Conservation (phyloP, 768 basidiomycete species). For the Coprinopsis sp. region DNA sequence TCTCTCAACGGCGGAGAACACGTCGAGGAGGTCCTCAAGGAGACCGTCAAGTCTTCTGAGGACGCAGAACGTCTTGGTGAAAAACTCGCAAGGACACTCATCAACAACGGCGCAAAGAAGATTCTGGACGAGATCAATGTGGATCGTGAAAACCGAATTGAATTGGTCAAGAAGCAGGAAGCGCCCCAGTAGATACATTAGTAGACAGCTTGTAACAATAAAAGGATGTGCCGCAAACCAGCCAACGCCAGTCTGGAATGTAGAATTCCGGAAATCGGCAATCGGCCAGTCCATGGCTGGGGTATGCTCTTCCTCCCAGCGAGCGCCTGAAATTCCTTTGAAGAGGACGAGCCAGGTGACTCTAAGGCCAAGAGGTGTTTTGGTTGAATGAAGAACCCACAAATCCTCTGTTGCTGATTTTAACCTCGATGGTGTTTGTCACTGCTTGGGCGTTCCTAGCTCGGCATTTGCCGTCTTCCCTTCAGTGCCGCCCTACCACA, state of each 20-base stretch:
- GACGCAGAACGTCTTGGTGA: conserved; percentile 71
- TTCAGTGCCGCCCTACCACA: no score
- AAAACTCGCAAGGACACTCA: conserved; percentile 57
- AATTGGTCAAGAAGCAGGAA: not conserved
- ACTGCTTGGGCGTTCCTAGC: conserved; percentile 29
- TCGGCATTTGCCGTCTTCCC: no score
- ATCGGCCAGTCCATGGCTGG: conserved; percentile 9
- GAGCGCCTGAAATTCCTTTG: conserved; percentile 60
- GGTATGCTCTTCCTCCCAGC: conserved; percentile 55
- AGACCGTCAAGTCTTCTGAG: conserved; percentile 43
- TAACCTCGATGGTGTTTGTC: conserved; percentile 29
- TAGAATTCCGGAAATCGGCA: not conserved
- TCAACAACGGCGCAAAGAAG: conserved; percentile 65
- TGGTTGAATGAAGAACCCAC: conserved; percentile 14
- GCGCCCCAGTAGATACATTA: not conserved
- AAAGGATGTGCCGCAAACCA: not conserved
- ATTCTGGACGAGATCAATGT: conserved; percentile 82
- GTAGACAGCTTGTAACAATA: not conserved
- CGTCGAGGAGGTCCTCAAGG: conserved; percentile 59
- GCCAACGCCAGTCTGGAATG: not conserved
- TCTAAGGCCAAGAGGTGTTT: conserved; percentile 58
- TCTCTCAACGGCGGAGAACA: conserved; percentile 70
- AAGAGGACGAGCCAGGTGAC: conserved; percentile 55
- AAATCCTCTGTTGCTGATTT: not conserved
- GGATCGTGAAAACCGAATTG: conserved; percentile 36